Evolutionary conservation across 441 rosid species (phyloP).

Genomic region (Populus trichocarpa): DNA sequence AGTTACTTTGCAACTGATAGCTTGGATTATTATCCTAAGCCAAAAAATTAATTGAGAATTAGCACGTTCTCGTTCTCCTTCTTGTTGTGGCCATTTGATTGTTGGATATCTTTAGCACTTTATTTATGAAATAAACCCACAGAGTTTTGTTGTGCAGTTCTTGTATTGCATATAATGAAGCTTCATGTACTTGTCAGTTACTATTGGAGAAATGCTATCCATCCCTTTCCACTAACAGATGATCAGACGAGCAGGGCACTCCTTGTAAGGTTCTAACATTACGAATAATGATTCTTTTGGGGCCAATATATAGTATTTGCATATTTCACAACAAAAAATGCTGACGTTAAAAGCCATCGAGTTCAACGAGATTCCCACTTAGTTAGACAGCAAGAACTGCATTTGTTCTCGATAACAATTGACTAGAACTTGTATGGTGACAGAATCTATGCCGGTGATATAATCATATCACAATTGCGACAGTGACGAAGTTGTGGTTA

Average conservation of each 20-base stretch:
- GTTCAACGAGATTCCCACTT: background rate
- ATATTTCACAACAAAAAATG: no score
- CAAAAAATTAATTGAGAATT: background rate
- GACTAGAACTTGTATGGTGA: background rate
- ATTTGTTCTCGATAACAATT: background rate
- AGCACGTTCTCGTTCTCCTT: background rate
- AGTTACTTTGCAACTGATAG: background rate
- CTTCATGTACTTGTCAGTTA: no score
- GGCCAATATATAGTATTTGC: background rate
- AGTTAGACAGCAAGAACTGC: background rate
- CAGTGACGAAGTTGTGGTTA: background rate
- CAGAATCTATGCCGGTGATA: background rate
- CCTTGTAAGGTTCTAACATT: background rate
- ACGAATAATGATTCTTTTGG: background rate
- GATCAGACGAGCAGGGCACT: background rate
- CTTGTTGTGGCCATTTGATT: background rate
- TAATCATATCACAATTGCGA: background rate
- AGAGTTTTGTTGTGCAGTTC: background rate
- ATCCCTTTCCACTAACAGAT: background rate
- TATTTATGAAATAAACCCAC: background rate
- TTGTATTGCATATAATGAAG: background rate
- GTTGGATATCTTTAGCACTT: background rate
- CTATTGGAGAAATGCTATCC: background rate
- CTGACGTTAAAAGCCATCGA: background rate
- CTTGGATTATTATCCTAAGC: background rate